Base-by-base conservation (phyloP, 352 stramenopile genomes). In the Phytophthora citrophthora region DNA sequence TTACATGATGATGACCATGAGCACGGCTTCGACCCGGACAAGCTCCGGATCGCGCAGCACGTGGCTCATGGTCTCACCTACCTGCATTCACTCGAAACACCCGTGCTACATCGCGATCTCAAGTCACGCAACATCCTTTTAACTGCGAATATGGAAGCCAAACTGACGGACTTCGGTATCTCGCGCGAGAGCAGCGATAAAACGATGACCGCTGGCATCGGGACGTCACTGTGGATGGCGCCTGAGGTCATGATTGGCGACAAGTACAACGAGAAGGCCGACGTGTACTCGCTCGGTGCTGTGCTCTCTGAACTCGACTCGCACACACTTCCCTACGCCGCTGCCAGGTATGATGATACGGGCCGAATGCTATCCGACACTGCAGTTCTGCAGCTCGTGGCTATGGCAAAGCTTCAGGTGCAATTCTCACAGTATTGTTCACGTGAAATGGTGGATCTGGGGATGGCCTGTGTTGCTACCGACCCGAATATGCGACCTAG, bases 231-330 rank as follows among this genome's bases (percentile, higher is more conserved):
- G 24, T 44, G 16, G 51, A 46, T 49, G 13, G 51, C 51, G 18
- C 51, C 51, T 5, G 51, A 60, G 52, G 52, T 60, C n/a, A 50
- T 60, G 39, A 41, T 11, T 1, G 52, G 52, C 3, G 52, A 60
- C 4, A 38, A 29, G 20, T 60, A 60, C 27, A 18, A 41, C n/a
- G 47, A 43, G 15, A 54, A 41, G 29, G 47, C 47, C 0, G 47
- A 54, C 9, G 43, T 54, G 1, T 54, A 31, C 29, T 54, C 47
- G 4, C 43, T 54, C 16, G 47, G 47, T 24, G 29, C 43, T 16
- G 47, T 54, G 8, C 29, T 54, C 27, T 24, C 11, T 9, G 47
- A 54, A n/a, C 11, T 54, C 13, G 47, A 54, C 10, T 13, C 23
- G 3, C 29, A 41, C n/a, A 29, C 16, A 6, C 18, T 43, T 13